These are phyloP conservation scores for Daldinia loculata DNA, from an alignment of 495 filamentous ascomycete species.

Conservation along the genomic window DNA sequence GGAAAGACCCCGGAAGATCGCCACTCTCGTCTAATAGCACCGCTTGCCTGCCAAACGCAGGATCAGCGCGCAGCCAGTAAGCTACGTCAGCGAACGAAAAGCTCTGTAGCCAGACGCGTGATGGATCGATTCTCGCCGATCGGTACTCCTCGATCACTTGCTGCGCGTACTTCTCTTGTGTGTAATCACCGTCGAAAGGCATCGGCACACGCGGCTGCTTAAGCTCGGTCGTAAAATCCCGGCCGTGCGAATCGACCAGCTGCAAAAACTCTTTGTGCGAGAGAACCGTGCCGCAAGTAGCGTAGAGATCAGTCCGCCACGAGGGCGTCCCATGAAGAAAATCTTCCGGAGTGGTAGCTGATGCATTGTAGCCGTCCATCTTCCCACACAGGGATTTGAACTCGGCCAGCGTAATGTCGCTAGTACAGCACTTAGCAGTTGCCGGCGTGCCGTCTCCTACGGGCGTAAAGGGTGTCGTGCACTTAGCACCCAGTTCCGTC, in stretches of 20 bases:
- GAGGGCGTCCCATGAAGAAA: conserved; percentile 62
- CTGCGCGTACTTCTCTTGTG: conserved; percentile 64
- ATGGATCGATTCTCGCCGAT: conserved; percentile 58
- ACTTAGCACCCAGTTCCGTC: conserved; percentile 66
- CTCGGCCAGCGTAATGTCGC: conserved; percentile 67
- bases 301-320: conserved; percentile 68
- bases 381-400: conserved; percentile 68
- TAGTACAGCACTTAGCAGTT: conserved; percentile 68
- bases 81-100: conserved; percentile 67
- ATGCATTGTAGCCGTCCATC: conserved; percentile 66
- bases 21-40: conserved; percentile 66
- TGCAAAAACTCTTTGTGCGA: conserved; percentile 63
- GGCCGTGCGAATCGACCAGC: conserved; percentile 59
- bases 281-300: conserved; percentile 62
- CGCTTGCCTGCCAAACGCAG: conserved; percentile 64
- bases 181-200: conserved; percentile 69
- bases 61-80: conserved; percentile 68
- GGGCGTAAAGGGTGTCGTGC: conserved; percentile 66
- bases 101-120: conserved; percentile 66
- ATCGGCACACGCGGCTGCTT: conserved; percentile 67
- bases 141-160: conserved; percentile 68
- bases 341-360: conserved; percentile 60
- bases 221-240: conserved; percentile 68
- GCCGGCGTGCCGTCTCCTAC: conserved; percentile 52
- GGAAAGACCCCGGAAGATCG: conserved; percentile 55